Percentiles rank a stretch among this genome's conserved stretches.
These are phyloP conservation scores for Saraca asoca DNA, from an alignment of 331 rosid genomes.

Conservation along the genomic window DNA sequence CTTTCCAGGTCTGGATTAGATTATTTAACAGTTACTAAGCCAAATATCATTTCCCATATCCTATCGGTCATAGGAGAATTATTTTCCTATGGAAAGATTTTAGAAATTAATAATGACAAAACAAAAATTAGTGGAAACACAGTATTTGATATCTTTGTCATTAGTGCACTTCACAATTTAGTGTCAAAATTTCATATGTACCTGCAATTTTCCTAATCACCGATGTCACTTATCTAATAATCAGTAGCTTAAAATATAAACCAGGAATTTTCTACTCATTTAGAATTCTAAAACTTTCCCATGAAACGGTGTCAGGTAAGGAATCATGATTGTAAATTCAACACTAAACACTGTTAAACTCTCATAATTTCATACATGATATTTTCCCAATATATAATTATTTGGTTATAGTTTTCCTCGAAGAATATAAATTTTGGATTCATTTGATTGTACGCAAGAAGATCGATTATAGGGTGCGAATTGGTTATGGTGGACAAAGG, in stretches of 20 bases:
- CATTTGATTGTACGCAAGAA: too few relatives aligned
- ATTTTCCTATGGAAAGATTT: too few relatives aligned
- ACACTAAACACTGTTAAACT: not conserved
- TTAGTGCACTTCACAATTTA: not conserved
- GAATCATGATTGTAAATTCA: not conserved
- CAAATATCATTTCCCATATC: too few relatives aligned
- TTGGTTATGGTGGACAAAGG: not conserved
- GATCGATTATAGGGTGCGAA: too few relatives aligned
- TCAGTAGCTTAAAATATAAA: slow-evolving; percentile 4
- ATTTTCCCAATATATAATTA: not conserved
- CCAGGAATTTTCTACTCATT: not conserved
- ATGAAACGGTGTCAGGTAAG: too few relatives aligned
- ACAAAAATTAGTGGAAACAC: not conserved
- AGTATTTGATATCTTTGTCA: not conserved
- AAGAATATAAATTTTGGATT: too few relatives aligned
- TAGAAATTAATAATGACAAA: not conserved
- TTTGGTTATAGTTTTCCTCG: too few relatives aligned
- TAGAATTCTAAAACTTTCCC: not conserved
- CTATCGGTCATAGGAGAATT: too few relatives aligned
- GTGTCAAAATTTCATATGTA: too few relatives aligned
- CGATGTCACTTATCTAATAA: not conserved
- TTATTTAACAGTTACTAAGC: too few relatives aligned
- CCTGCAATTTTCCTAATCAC: too few relatives aligned
- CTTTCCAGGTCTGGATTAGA: too few relatives aligned
- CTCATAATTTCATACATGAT: not conserved